phyloP scores from a whole-genome alignment of 225 moss, liverwort and hornwort species.

The Bryum argenteum region DNA sequence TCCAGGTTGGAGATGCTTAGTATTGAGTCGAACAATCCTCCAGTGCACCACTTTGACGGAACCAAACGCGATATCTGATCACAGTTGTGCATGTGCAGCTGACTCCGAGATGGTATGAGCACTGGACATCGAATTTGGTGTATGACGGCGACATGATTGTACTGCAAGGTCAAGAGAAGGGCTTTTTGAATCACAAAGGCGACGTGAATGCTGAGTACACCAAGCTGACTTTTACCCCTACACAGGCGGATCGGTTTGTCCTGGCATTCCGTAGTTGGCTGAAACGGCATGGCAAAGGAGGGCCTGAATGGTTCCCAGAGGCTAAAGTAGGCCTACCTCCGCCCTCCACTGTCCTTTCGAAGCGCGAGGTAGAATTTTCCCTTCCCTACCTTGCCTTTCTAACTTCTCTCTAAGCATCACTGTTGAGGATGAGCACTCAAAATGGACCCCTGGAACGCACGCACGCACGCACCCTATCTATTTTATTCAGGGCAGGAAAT shows the following conservation, averaged over 20 bases:
- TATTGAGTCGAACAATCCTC: neutral
- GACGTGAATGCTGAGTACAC: slow-evolving; percentile 87
- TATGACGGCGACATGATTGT: slow-evolving; percentile 99
- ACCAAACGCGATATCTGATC: slow-evolving; percentile 21
- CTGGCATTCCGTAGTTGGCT: slow-evolving; percentile 92
- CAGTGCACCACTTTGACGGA: neutral
- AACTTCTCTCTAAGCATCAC: neutral
- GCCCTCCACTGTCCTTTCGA: slow-evolving; percentile 86
- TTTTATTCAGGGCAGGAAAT: too few relatives aligned
- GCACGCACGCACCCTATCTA: too few relatives aligned
- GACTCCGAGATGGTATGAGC: slow-evolving; percentile 92
- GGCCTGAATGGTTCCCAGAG: slow-evolving; percentile 97
- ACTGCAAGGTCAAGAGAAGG: slow-evolving; percentile 96
- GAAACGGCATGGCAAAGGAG: slow-evolving; percentile 72
- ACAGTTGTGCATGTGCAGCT: slow-evolving; percentile 37
- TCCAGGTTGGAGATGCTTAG: slow-evolving; percentile 8
- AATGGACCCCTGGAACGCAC: too few relatives aligned
- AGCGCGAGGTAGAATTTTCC: slow-evolving; percentile 50
- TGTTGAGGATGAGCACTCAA: neutral
- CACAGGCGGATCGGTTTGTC: slow-evolving; percentile 93
- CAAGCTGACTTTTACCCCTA: slow-evolving; percentile 90
- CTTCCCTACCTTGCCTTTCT: neutral
- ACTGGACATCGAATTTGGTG: slow-evolving; percentile 96
- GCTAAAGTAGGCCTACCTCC: slow-evolving; percentile 64
- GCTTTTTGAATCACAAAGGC: slow-evolving; percentile 57